These are phyloP conservation scores for Aspergillus fructus DNA, from an alignment of 2,329 filamentous ascomycete species.

Conservation along the genomic window DNA sequence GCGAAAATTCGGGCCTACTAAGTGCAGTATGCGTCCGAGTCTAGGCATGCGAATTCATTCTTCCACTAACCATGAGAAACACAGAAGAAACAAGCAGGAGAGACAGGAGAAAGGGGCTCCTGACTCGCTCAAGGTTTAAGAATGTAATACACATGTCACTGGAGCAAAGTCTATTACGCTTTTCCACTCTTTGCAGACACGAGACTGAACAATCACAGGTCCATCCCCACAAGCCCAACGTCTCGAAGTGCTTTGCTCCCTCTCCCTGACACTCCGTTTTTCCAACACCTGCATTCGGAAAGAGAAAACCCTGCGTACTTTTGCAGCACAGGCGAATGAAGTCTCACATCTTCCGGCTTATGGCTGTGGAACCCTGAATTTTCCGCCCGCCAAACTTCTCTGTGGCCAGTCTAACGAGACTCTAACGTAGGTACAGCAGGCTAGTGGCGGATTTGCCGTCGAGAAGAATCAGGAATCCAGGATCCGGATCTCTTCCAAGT, in stretches of 20 bases:
- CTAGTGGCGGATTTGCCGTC: constrained; percentile 9
- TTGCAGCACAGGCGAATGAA: not conserved
- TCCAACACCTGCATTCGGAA: not conserved
- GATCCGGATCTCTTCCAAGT: too few relatives aligned
- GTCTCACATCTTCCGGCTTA: not conserved
- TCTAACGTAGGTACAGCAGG: constrained; percentile 7
- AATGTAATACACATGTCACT: constrained; percentile 6
- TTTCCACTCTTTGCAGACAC: too few relatives aligned
- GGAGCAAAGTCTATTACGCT: too few relatives aligned
- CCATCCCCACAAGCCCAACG: too few relatives aligned
- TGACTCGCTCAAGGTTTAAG: not conserved
- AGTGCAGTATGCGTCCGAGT: not conserved
- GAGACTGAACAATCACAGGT: too few relatives aligned
- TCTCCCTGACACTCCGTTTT: too few relatives aligned
- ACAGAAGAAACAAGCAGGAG: too few relatives aligned
- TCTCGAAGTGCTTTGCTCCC: too few relatives aligned
- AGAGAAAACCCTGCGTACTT: not conserved
- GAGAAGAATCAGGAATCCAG: not conserved
- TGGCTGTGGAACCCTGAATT: not conserved
- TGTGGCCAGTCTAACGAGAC: too few relatives aligned
- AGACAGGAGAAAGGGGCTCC: not conserved
- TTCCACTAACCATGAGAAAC: constrained; percentile 2
- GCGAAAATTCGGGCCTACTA: constrained; percentile 1
- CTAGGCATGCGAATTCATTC: not conserved
- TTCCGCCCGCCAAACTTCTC: not conserved